Conservation (phyloP, 495 filamentous ascomycete genomes). For the Talaromyces trachyspermus region DNA sequence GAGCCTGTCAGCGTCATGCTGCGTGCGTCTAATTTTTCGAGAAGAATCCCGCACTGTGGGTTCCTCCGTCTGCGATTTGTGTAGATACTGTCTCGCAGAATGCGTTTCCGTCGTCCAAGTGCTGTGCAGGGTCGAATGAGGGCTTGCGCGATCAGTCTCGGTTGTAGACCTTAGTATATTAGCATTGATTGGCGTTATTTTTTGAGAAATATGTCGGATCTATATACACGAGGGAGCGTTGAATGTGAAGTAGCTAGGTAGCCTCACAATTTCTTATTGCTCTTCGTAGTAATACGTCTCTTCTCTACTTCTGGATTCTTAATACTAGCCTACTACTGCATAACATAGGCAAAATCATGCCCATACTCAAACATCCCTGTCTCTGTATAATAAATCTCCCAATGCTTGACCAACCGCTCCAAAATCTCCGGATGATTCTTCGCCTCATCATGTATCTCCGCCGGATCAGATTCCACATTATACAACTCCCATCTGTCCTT, state of each 20-base stretch:
- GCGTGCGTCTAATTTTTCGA: slow-evolving; percentile 65
- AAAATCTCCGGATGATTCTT: neutral
- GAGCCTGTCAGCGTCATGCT: slow-evolving; percentile 62
- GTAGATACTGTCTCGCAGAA: slow-evolving; percentile 9
- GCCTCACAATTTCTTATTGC: no score
- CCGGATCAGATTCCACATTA: neutral
- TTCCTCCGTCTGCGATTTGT: slow-evolving; percentile 44
- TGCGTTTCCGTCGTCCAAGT: slow-evolving; percentile 5
- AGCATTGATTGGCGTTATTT: neutral
- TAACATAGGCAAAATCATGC: no score
- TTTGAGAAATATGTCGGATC: neutral
- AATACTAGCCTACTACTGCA: no score
- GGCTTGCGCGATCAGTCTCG: slow-evolving; percentile 1
- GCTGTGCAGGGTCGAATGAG: neutral
- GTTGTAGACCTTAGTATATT: no score
- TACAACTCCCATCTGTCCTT: neutral
- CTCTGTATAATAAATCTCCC: no score
- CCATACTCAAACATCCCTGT: no score
- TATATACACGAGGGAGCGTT: no score
- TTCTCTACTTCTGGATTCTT: no score
- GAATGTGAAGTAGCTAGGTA: no score
- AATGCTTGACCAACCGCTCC: no score
- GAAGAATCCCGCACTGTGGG: slow-evolving; percentile 63
- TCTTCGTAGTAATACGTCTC: no score
- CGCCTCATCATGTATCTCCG: neutral